Base-by-base conservation (phyloP, 1,284 basidiomycete species). In the Rhizoctonia solani region DNA sequence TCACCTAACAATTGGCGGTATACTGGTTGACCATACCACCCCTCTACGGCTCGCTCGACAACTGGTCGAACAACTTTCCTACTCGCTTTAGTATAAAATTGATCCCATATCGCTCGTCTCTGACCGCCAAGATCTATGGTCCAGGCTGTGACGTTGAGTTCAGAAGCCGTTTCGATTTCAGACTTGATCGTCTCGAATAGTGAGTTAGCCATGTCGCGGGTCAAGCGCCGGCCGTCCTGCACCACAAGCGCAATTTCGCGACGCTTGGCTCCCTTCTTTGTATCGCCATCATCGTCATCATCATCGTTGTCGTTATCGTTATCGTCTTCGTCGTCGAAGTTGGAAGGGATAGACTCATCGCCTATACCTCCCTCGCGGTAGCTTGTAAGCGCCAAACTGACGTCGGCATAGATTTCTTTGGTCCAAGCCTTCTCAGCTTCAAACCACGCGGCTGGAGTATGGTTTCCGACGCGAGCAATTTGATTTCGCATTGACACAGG, bases 261-360 rank as follows among this genome's bases (percentile, higher is more conserved):
- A 29, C 46, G 58, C 46, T 61, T 61, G 47, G 23, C 25, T 9
- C 58, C 58, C 50, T 53, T 53, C 29, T 30, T 23, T 0, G 39
- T 13, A 4, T 68, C 59, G 14, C 54, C 50, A 30, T 68, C 67
- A 1, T 52, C 19, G 32, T 67, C 66, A 76, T 81, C 69, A 88
- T 87, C 65, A 89, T 89, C n/a, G n/a, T n/a, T n/a, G n/a, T n/a
- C n/a, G n/a, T n/a, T n/a, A n/a, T n/a, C n/a, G n/a, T n/a, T n/a
- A n/a, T n/a, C n/a, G n/a, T n/a, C n/a, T n/a, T n/a, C n/a, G n/a
- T n/a, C n/a, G n/a, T n/a, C 77, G 84, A 87, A 70, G 84, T 85
- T 58, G 83, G 89, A 68, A 85, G 88, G 58, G 89, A 86, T 44
- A 87, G 90, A 81, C 81, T 86, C 71, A 87, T 90, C 55, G 84